Evolutionary conservation across 768 basidiomycete species (phyloP).

Genomic region (Cubamyces sp.): DNA sequence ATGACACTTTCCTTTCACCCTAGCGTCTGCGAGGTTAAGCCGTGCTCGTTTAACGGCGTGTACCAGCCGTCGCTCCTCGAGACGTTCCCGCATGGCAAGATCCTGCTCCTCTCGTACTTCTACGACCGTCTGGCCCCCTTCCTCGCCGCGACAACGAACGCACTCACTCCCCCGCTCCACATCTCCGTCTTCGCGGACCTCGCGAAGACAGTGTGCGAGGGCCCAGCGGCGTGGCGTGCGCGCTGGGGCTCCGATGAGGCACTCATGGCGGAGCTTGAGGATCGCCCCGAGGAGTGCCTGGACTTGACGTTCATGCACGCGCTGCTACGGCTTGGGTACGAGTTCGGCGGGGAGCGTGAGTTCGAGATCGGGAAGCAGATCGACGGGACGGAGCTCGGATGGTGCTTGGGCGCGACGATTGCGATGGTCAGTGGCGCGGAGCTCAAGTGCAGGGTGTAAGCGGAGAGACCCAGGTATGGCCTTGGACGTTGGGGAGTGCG

Average conservation of each 20-base stretch:
- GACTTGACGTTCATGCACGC: constrained; percentile 96
- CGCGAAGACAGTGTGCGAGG: constrained; percentile 75
- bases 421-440: constrained; percentile 64
- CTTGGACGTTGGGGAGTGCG: not conserved
- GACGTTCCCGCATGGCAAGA: constrained; percentile 82
- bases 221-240: constrained; percentile 59
- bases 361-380: constrained; percentile 87
- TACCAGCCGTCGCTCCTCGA: constrained; percentile 94
- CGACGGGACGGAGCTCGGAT: constrained; percentile 88
- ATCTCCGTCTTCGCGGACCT: constrained; percentile 64
- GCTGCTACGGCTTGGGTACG: constrained; percentile 86
- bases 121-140: constrained; percentile 92
- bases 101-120: constrained; percentile 96
- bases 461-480: not conserved
- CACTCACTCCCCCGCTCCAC: constrained; percentile 29
- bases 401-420: constrained; percentile 88
- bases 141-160: constrained; percentile 41
- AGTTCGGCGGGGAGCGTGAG: constrained; percentile 70
- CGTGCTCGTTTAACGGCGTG: constrained; percentile 96
- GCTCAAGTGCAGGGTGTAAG: constrained; percentile 51
- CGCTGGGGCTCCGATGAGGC: constrained; percentile 49
- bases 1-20: constrained; percentile 1
- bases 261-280: constrained; percentile 72
- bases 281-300: constrained; percentile 91
- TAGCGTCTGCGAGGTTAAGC: constrained; percentile 87